Evolutionary conservation across 306 rosid genomes (phyloP).

Genomic region (Ormosia semicastrata): DNA sequence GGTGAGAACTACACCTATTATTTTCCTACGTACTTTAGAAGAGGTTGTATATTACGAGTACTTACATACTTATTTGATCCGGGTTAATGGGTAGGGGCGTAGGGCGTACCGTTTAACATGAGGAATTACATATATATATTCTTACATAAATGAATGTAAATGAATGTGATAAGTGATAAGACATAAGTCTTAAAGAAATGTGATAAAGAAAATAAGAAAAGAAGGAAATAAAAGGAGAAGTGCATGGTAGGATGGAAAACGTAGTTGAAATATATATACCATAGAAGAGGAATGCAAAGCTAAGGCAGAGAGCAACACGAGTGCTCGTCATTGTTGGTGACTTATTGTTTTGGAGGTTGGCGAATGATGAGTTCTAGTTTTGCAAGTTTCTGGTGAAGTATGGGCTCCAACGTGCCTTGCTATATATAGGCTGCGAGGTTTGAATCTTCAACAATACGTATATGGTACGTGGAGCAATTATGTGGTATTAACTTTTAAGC

Average conservation of each 20-base stretch:
- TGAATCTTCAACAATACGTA: not conserved
- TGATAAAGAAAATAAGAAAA: no score
- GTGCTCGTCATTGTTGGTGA: constrained; percentile 6
- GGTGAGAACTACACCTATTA: no score
- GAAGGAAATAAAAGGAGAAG: no score
- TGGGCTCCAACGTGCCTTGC: not conserved
- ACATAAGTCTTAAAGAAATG: no score
- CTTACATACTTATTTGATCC: no score
- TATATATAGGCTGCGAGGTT: not conserved
- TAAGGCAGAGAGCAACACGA: not conserved
- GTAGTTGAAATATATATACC: constrained; percentile 27
- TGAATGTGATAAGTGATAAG: no score
- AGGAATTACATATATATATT: no score
- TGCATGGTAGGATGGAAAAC: not conserved
- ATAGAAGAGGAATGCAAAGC: constrained; percentile 37
- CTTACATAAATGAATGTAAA: no score
- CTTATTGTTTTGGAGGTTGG: not conserved
- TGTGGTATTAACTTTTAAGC: not conserved
- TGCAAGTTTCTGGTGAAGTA: not conserved
- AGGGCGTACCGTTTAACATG: no score
- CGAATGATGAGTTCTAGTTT: not conserved
- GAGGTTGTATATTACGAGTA: no score
- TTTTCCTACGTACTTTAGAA: no score
- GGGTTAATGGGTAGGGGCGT: no score
- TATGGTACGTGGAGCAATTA: not conserved